Conservation (phyloP, 257 asterid genomes). For the Primulina tabacum region DNA sequence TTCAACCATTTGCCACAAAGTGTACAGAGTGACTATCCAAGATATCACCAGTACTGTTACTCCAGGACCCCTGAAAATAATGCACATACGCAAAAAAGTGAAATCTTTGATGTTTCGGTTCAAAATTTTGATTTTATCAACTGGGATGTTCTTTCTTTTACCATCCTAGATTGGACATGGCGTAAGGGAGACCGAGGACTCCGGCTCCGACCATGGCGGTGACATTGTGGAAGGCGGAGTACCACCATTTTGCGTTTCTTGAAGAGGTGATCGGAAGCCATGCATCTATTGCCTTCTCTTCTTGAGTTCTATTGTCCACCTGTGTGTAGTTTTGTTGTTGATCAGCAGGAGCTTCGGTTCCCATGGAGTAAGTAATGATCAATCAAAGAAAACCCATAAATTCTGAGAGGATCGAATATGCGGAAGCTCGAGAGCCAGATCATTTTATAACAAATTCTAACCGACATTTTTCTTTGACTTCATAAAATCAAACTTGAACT, state of each 20-base stretch:
- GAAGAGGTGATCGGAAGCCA: constrained; percentile 47
- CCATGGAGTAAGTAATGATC: not conserved
- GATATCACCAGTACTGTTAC: constrained; percentile 24
- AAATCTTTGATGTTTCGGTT: not conserved
- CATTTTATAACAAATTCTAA: not conserved
- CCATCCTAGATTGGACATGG: constrained; percentile 49
- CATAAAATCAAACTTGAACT: no score
- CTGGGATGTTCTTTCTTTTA: not conserved
- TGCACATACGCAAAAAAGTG: not conserved
- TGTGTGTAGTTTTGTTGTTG: not conserved
- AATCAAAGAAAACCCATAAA: not conserved
- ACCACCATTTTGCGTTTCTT: constrained; percentile 52
- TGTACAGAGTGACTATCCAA: constrained; percentile 33
- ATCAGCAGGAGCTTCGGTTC: not conserved
- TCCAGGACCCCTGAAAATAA: constrained; percentile 37
- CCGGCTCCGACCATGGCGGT: constrained; percentile 49
- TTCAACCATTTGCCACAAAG: constrained; percentile 43
- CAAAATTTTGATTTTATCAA: no score
- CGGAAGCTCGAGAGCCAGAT: no score
- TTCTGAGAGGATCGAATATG: not conserved
- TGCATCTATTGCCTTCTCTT: constrained; percentile 36
- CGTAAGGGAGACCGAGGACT: constrained; percentile 43
- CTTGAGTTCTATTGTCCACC: constrained; percentile 33
- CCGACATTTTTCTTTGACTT: not conserved
- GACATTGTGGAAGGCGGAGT: constrained; percentile 48